phyloP scores from a whole-genome alignment of 2,329 filamentous ascomycete species.

The Ophiosphaerella herpotricha region DNA sequence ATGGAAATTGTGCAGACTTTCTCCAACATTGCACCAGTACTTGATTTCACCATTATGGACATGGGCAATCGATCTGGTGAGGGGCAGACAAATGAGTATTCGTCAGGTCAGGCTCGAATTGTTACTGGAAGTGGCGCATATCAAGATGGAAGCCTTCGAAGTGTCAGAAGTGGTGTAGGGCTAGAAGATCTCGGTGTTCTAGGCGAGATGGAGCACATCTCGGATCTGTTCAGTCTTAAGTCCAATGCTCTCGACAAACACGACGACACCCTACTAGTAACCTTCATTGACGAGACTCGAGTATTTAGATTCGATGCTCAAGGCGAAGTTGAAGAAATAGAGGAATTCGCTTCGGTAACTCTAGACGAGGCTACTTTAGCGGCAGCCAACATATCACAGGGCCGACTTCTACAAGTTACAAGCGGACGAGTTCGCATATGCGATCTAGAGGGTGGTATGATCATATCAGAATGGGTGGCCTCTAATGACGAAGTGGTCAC shows the following conservation, averaged over 20 bases:
- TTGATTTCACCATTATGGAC: constrained; percentile 96
- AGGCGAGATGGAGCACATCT: constrained; percentile 75
- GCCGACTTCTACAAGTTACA: constrained; percentile 77
- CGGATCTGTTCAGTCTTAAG: constrained; percentile 72
- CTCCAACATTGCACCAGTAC: constrained; percentile 83
- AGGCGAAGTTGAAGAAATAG: constrained; percentile 84
- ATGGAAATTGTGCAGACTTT: constrained; percentile 75
- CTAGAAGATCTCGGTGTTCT: constrained; percentile 85
- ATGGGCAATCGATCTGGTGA: constrained; percentile 85
- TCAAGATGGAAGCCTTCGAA: constrained; percentile 84
- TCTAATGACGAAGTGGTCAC: constrained; percentile 65
- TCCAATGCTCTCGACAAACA: constrained; percentile 55
- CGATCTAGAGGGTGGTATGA: constrained; percentile 60
- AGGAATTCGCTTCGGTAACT: constrained; percentile 71
- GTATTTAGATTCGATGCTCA: constrained; percentile 75
- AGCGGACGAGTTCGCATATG: constrained; percentile 65
- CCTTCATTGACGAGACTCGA: constrained; percentile 81
- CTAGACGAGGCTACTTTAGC: constrained; percentile 75
- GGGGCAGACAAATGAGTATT: constrained; percentile 83
- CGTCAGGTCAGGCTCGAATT: constrained; percentile 89
- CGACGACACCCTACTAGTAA: constrained; percentile 75
- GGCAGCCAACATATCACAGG: constrained; percentile 66
- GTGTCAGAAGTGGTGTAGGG: constrained; percentile 90
- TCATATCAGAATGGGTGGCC: constrained; percentile 64
- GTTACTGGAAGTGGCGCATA: constrained; percentile 92